Base-by-base conservation (phyloP, 1,284 basidiomycete genomes). In the Ganoderma boninense region DNA sequence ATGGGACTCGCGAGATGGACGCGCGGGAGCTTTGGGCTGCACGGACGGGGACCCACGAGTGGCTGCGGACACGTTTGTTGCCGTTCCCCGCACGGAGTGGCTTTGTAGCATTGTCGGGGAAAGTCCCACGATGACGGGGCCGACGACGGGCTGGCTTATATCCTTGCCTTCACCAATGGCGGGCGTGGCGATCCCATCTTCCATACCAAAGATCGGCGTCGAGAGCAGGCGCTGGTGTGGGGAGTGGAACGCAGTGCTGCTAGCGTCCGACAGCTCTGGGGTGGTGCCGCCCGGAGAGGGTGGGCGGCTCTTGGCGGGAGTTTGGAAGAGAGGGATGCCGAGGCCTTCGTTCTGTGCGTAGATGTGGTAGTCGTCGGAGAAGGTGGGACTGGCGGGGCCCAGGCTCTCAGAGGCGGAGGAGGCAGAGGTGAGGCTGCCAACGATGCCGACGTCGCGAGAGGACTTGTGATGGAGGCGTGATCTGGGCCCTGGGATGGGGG, bases 141-240 rank as follows among this genome's bases (percentile, higher is more conserved):
- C 85, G 67, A 89, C 87, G 54, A 91, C 88, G 56, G 86, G 89
- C 67, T 84, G 81, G 73, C 82, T 80, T 68, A 91, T 85, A 69
- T 87, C 84, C 75, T 90, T 91, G 72, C 80, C 80, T 76, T 90
- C 83, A 43, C 90, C 89, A 72, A 90, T 89, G 68, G 81, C 84
- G 42, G 89, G 89, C 20, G 90, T 91, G 42, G 83, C 76, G 65
- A 82, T 75, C 75, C 71, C 68, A 56, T 74, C 72, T n/a, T 73
- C 69, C 66, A 68, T 69, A 20, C 68, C 71, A 56, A 67, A 70
- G 65, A 71, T 73, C 43, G 70, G 67, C 13, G 70, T 75, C 52
- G 71, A 70, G 65, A 64, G 74, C 69, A 61, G 73, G 29, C 65
- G 72, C 67, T 71, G 73, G 26, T 60, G 67, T 29, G 68, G 66